Evolutionary conservation across 2,329 filamentous ascomycete genomes (phyloP), one percentile per base, ranked within the genome.

Genomic region (Pleomassaria siparia): DNA sequence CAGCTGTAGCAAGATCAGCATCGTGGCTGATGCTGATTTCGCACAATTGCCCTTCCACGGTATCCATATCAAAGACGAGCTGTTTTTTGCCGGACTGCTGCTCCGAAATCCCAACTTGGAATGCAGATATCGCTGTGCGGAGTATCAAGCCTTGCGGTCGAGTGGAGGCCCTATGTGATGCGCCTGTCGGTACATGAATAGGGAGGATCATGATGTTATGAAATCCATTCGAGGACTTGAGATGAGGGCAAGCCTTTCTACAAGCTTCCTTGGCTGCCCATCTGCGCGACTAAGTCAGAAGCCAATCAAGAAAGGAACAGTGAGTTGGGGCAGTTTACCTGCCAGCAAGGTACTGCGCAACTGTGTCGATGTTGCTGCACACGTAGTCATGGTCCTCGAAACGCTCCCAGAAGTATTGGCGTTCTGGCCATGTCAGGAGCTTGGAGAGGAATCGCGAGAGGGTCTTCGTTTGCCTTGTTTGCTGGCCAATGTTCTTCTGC

Each of bases 11-110:
- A 71, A 91, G 95, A 7, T 89, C 86, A 2, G 82, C 85, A 69
- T 96, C 91, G 67, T 96, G 91, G 61, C 87, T 94, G 59, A 96
- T 95, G 50, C 87, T 92, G 36, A 96, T 66, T 60, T 82, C 77
- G 12, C 85, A 89, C 41, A 83, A 75, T 55, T 83, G 80, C 1
- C 67, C 68, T 6, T 69, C 57, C 11, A 66, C 39, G 7, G 49
- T 43, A 28, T 53, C 41, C 8, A 60, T 26, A 44, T 56, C 47
- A 29, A 59, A 52, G 1, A 35, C 2, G 10, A 13, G 10, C 11
- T 2, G 15, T 30, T 26, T 16, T 12, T 7, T 24, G 3, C 26
- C 16, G 5, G 29, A 22, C 35, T n/a, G 15, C 12, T 5, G 32
- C 3, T 9, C 24, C 4, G 16, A 22, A 16, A 13, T 40, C 16